Evolutionary conservation across 495 filamentous ascomycete species (phyloP), one percentile per base, ranked within the genome.

Genomic region (Penicillium arizonense): DNA sequence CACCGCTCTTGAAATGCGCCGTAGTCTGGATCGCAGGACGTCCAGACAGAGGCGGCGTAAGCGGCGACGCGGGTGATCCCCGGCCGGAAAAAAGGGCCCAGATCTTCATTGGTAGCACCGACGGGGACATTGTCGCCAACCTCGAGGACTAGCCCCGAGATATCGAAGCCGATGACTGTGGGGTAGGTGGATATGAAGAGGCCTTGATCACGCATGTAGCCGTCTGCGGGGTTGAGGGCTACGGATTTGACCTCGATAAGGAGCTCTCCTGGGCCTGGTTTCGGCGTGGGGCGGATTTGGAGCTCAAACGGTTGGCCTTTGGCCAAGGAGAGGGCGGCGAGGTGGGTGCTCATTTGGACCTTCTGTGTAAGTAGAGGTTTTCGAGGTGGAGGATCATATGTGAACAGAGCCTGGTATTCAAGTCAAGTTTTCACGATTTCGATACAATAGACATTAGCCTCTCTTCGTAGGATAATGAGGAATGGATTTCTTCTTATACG

Each of bases 191-290:
- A 26, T 41, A 78, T 64, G 53, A 67, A 60, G 58, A 77, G 67
- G 53, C 74, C 75, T 21, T 59, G 53, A 18, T 72, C 63, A 21
- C 69, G 75, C 61, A 70, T 69, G 35, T 49, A 16, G 42, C 14
- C 54, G 58, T 80, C 77, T 54, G 75, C 55, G 0, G 75, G 76
- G 57, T 82, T 83, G 42, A 82, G 59, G 24, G 77, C 77, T 21
- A 81, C 47, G 18, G 78, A 68, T 49, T 79, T 74, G 52, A 77
- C 70, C 6, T 57, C 64, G 51, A 82, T 67, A 30, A 82, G 74
- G 55, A 82, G 64, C 33, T 82, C 76, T 26, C 58, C 61, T 21
- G 76, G 73, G 3, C 76, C 78, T 50, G 76, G 48, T 13, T 69
- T 73, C 4, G 73, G 76, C 0, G 73, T 78, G 13, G 57, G 57